Base-by-base conservation (phyloP, 2,329 filamentous ascomycete species). In the Aspergillus sclerotialis region DNA sequence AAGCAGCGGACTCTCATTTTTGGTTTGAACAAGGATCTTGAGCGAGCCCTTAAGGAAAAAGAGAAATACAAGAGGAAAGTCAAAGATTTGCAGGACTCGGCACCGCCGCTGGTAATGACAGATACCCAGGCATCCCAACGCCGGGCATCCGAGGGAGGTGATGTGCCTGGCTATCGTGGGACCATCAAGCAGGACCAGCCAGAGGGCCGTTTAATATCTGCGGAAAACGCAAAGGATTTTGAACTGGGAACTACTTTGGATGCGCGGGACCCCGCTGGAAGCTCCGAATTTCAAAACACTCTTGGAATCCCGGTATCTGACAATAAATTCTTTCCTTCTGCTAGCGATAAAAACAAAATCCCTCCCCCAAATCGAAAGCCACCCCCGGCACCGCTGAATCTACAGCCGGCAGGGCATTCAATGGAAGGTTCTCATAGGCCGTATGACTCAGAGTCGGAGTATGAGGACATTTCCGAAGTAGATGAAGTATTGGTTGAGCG, bases 1-100 rank as follows among this genome's bases (percentile, higher is more conserved):
- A 96, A 98, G 67, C 92, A 98, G 61, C 76, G 90, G 42, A 80
- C 87, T 11, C 89, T 98, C 80, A 88, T 98, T 35, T 64, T 94
- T 13, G 90, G 89, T 6, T 71, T 98, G 43, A 95, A 96, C 55
- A 94, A 92, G 60, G 92, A 98, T 56, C 69, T 98, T 9, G 90
- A 96, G 61, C 78, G 85, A 33, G 80, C 89, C 1, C 63, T 94
- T 44, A 94, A 94, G 57, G 92, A 96, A 48, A 95, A 95, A 63
- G 90, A 96, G 46, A 82, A 83, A 49, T 96, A 96, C 56, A 80
- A 85, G 50, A 89, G 82, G 60, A 94, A 92, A 61, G 59, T 94
- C 28, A 94, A 94, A 61, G 89, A 96, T 36, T 60, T 76, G 39
- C 63, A 77, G 45, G 65, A 64, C 18, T 65, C 72, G 38, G 59